These are phyloP conservation scores for Stemphylium lycopersici DNA, from an alignment of 2,329 filamentous ascomycete species.

Conservation along the genomic window DNA sequence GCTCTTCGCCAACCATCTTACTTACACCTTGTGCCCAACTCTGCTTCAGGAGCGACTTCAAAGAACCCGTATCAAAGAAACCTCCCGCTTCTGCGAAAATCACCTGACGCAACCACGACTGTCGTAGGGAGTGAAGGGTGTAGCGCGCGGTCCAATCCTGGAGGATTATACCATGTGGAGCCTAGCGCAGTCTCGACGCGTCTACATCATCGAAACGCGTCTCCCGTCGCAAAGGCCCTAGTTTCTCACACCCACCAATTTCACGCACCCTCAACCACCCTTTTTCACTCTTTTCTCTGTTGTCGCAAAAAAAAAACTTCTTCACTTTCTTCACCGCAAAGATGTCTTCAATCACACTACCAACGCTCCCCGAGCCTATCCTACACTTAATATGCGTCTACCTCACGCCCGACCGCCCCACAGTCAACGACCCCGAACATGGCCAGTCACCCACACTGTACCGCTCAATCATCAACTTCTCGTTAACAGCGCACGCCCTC, in stretches of 20 bases:
- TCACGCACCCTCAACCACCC: neutral
- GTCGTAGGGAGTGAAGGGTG: too few species aligned
- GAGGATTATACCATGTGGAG: neutral
- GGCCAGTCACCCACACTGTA: conserved; percentile 8
- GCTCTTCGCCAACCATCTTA: too few species aligned
- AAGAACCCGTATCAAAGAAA: too few species aligned
- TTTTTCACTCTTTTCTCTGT: neutral
- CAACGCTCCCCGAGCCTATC: conserved; percentile 9
- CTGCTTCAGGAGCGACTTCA: too few species aligned
- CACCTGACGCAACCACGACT: too few species aligned
- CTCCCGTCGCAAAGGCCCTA: neutral
- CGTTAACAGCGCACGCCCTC: conserved; percentile 7
- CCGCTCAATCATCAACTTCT: conserved; percentile 12
- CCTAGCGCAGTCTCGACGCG: conserved; percentile 12
- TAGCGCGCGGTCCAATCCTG: too few species aligned
- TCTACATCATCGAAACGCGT: conserved; percentile 18
- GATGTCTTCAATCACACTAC: conserved; percentile 1
- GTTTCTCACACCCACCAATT: conserved; percentile 1
- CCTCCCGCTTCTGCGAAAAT: too few species aligned
- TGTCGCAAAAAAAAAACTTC: neutral
- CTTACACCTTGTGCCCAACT: too few species aligned
- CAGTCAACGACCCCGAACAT: conserved; percentile 7
- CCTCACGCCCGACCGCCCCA: conserved; percentile 7
- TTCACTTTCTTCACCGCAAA: neutral
- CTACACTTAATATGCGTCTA: conserved; percentile 12